Percentiles rank a stretch among this genome's conserved stretches.
phyloP scores from a whole-genome alignment of 208 protist genomes.

The Trypanosoma conorhini region DNA sequence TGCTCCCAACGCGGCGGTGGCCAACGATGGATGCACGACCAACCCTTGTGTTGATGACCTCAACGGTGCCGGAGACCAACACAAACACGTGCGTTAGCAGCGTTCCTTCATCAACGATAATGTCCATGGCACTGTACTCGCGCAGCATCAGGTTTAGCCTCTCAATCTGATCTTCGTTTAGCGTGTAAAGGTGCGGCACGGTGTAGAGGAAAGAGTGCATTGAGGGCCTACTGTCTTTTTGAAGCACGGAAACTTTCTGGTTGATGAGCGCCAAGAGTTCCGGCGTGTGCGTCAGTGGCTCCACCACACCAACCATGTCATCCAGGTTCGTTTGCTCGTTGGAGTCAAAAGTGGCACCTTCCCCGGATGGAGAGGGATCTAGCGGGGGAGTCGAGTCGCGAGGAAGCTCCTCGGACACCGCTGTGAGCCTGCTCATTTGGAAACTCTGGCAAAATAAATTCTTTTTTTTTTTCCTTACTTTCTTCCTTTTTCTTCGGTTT shows the following conservation, averaged over 20 bases:
- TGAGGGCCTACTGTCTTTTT: conserved; percentile 19
- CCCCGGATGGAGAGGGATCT: neutral
- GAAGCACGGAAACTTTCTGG: conserved; percentile 11
- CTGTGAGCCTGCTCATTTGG: neutral
- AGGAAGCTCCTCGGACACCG: neutral
- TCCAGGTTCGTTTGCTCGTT: conserved; percentile 12
- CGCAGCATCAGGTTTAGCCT: conserved; percentile 70
- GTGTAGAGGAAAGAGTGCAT: conserved; percentile 75
- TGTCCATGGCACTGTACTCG: conserved; percentile 83
- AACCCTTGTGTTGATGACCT: conserved; percentile 85
- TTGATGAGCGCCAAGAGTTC: conserved; percentile 18
- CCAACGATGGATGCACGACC: conserved; percentile 67
- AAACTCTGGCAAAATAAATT: neutral
- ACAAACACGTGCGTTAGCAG: conserved; percentile 80
- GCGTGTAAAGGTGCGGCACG: conserved; percentile 73
- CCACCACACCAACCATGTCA: conserved; percentile 25
- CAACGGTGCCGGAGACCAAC: conserved; percentile 72
- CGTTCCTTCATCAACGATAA: conserved; percentile 72
- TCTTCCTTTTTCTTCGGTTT: neutral
- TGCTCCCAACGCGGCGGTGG: conserved; percentile 74
- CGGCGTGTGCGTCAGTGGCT: conserved; percentile 24
- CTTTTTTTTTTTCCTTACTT: neutral
- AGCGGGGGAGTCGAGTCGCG: neutral
- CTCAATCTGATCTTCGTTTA: conserved; percentile 53
- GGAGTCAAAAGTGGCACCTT: neutral